These are phyloP conservation scores for Rhododendron henanense DNA, from an alignment of 148 eudicot species.

Conservation along the genomic window DNA sequence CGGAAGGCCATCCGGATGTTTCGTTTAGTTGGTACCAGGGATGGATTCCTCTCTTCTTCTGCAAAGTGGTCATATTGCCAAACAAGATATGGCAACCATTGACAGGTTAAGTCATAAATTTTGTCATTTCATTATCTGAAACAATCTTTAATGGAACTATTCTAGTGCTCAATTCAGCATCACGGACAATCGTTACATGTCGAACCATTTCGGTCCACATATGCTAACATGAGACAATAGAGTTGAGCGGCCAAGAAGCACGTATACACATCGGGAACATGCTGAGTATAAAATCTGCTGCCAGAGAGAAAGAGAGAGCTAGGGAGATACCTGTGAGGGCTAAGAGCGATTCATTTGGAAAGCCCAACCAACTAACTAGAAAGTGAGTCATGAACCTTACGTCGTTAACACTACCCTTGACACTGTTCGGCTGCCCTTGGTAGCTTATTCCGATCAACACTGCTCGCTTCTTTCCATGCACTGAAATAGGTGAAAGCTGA, in stretches of 20 bases:
- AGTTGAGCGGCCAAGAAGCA: background rate
- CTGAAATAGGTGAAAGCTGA: slow-evolving; percentile 9
- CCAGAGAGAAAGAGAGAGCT: background rate
- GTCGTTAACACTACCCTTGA: slow-evolving; percentile 32
- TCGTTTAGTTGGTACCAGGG: slow-evolving; percentile 19
- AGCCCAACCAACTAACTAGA: slow-evolving; percentile 21
- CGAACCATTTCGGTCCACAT: background rate
- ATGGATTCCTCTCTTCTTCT: slow-evolving; percentile 29
- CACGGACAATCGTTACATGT: background rate
- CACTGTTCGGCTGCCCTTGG: slow-evolving; percentile 17
- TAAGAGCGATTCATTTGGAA: slow-evolving; percentile 22
- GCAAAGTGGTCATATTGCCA: background rate
- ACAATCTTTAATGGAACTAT: background rate
- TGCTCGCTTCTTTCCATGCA: slow-evolving; percentile 34
- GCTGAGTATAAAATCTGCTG: background rate
- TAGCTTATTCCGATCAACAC: slow-evolving; percentile 37
- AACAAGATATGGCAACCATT: background rate
- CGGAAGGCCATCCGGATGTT: slow-evolving; percentile 32
- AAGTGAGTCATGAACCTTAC: slow-evolving; percentile 20
- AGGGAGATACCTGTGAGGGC: slow-evolving; percentile 38
- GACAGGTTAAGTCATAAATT: no score
- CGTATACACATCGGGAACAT: background rate
- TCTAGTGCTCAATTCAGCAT: background rate
- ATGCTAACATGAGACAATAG: background rate
- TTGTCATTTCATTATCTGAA: background rate